Conservation (phyloP, 202 grass and related monocot species). For the Carex sylvatica region DNA sequence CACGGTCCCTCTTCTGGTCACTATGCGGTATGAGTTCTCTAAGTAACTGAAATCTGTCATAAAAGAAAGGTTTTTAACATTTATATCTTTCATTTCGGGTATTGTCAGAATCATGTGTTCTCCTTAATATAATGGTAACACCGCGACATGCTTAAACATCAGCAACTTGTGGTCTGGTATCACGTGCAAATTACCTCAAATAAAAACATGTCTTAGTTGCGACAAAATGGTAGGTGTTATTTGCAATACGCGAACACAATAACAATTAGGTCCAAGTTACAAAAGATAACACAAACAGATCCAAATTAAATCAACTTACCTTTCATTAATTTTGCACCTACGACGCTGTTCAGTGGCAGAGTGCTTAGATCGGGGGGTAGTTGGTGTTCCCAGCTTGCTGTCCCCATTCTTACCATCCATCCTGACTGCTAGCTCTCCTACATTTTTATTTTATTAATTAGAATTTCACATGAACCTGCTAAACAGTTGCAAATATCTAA, state of each 20-base stretch:
- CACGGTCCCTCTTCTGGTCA: slow-evolving; percentile 67
- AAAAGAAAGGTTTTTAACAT: not conserved
- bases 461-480: not conserved
- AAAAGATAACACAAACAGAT: not conserved
- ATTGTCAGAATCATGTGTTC: not conserved
- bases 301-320: slow-evolving; percentile 15
- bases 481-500: not conserved
- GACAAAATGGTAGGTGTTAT: not conserved
- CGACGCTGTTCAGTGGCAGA: slow-evolving; percentile 50
- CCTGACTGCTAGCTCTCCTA: slow-evolving; percentile 26
- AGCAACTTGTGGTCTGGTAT: not conserved
- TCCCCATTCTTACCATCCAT: slow-evolving; percentile 38
- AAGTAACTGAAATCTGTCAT: slow-evolving; percentile 65
- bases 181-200: not conserved
- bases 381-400: slow-evolving; percentile 36
- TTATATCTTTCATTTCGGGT: not conserved
- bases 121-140: not conserved
- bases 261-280: not conserved
- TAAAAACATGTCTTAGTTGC: not conserved
- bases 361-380: slow-evolving; percentile 44
- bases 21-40: slow-evolving; percentile 60
- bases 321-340: slow-evolving; percentile 57
- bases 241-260: not conserved
- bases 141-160: not conserved
- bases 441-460: slow-evolving; percentile 3